Evolutionary conservation across 352 stramenopile species (phyloP).

Genomic region (Globisporangium alternatum): DNA sequence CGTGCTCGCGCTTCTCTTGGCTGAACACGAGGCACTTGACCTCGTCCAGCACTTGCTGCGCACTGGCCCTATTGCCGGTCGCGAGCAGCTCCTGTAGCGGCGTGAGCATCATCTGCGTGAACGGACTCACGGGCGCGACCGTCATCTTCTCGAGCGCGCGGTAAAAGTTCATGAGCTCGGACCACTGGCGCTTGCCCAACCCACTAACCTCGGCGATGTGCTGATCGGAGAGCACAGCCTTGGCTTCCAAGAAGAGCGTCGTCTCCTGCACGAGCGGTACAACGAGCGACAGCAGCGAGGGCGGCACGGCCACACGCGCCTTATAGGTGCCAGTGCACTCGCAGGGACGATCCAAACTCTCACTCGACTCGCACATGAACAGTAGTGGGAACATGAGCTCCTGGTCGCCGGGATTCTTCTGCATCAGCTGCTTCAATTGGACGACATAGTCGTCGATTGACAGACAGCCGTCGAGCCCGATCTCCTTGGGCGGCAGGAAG

Average conservation of each 20-base stretch:
- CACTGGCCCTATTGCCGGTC: conserved; percentile 26
- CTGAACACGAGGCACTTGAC: conserved; percentile 54
- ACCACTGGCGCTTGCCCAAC: conserved; percentile 43
- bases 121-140: conserved; percentile 44
- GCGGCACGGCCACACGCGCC: conserved; percentile 27
- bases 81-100: conserved; percentile 51
- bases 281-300: conserved; percentile 51
- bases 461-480: conserved; percentile 31
- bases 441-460: conserved; percentile 47
- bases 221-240: conserved; percentile 34
- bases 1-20: conserved; percentile 57
- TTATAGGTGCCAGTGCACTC: conserved; percentile 23
- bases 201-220: conserved; percentile 39
- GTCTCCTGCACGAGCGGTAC: conserved; percentile 65
- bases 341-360: conserved; percentile 21
- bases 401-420: conserved; percentile 12
- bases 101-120: conserved; percentile 50
- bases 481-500: conserved; percentile 46
- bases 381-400: conserved; percentile 56
- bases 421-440: conserved; percentile 34
- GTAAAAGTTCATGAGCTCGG: conserved; percentile 55
- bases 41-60: conserved; percentile 50
- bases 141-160: conserved; percentile 49
- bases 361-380: conserved; percentile 57
- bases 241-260: conserved; percentile 57